phyloP scores from a whole-genome alignment of 352 stramenopile genomes.

The Saprolegnia diclina region DNA sequence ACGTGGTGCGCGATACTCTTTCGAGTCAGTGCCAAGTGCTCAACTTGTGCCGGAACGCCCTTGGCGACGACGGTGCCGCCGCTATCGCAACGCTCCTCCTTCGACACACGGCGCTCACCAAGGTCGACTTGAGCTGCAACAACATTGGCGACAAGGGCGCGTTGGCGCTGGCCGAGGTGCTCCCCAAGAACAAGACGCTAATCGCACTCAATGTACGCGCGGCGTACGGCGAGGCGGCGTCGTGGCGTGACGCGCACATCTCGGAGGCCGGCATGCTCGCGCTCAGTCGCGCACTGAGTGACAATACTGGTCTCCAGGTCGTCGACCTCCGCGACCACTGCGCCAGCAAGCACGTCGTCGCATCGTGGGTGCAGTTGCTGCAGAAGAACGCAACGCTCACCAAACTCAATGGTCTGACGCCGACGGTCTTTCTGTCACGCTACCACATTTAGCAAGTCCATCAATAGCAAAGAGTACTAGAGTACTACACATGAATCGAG shows the following conservation, averaged over 20 bases:
- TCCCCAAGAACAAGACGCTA: constrained; percentile 44
- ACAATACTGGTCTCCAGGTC: constrained; percentile 35
- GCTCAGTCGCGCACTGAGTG: constrained; percentile 36
- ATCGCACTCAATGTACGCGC: constrained; percentile 44
- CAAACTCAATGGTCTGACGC: constrained; percentile 52
- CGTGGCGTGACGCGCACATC: constrained; percentile 33
- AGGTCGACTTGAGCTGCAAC: constrained; percentile 68
- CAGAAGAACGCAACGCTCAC: constrained; percentile 38
- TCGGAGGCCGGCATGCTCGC: constrained; percentile 39
- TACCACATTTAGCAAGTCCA: constrained; percentile 29
- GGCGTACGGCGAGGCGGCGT: constrained; percentile 38
- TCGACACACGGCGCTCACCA: constrained; percentile 34
- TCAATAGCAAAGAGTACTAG: constrained; percentile 3
- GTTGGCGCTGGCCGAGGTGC: constrained; percentile 36
- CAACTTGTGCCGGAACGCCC: constrained; percentile 46
- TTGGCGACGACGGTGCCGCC: constrained; percentile 52
- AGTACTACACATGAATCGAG: too few species aligned
- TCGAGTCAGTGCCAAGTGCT: constrained; percentile 33
- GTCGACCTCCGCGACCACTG: constrained; percentile 53
- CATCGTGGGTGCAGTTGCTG: constrained; percentile 39
- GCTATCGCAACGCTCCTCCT: constrained; percentile 40
- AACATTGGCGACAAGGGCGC: constrained; percentile 55
- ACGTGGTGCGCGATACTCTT: constrained; percentile 44
- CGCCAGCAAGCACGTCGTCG: constrained; percentile 33
- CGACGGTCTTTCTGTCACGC: constrained; percentile 47